These are phyloP conservation scores for Metroxylon sagu DNA, from an alignment of 176 grass and related monocot genomes.

Conservation along the genomic window DNA sequence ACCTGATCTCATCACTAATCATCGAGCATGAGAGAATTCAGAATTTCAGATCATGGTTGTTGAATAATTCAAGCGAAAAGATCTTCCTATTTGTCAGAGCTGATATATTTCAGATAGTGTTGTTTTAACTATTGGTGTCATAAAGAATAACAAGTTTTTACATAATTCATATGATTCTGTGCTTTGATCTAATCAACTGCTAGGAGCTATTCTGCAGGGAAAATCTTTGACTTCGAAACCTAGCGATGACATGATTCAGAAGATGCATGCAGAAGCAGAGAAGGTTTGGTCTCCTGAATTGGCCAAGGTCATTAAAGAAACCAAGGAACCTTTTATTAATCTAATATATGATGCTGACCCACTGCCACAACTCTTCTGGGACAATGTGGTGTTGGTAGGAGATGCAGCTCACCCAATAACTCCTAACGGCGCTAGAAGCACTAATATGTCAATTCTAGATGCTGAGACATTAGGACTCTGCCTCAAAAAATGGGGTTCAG, in stretches of 20 bases:
- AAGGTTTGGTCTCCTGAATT: slow-evolving; percentile 67
- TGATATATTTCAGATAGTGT: too few relatives aligned
- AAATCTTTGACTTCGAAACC: slow-evolving; percentile 69
- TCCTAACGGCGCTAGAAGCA: slow-evolving; percentile 69
- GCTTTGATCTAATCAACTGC: too few relatives aligned
- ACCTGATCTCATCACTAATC: neutral
- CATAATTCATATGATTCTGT: too few relatives aligned
- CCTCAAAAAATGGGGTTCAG: slow-evolving; percentile 25
- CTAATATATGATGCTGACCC: slow-evolving; percentile 69
- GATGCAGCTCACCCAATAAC: slow-evolving; percentile 84
- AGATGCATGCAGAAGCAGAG: slow-evolving; percentile 45
- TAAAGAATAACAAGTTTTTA: too few relatives aligned
- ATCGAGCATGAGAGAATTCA: neutral
- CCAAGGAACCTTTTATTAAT: slow-evolving; percentile 61
- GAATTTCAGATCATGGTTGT: too few relatives aligned
- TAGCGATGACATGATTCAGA: slow-evolving; percentile 31
- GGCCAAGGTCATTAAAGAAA: slow-evolving; percentile 47
- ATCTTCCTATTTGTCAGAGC: too few relatives aligned
- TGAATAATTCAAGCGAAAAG: too few relatives aligned
- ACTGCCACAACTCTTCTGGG: slow-evolving; percentile 40
- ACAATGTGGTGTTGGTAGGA: slow-evolving; percentile 49
- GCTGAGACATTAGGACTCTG: slow-evolving; percentile 43
- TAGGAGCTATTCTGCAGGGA: slow-evolving; percentile 18
- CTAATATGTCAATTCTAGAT: slow-evolving; percentile 81
- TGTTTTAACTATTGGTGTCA: too few relatives aligned